A percentile compares a stretch with the other conserved stretches of the same genome.
Conservation (phyloP, 805 yeast species). For the Monosporozyma servazzii region DNA sequence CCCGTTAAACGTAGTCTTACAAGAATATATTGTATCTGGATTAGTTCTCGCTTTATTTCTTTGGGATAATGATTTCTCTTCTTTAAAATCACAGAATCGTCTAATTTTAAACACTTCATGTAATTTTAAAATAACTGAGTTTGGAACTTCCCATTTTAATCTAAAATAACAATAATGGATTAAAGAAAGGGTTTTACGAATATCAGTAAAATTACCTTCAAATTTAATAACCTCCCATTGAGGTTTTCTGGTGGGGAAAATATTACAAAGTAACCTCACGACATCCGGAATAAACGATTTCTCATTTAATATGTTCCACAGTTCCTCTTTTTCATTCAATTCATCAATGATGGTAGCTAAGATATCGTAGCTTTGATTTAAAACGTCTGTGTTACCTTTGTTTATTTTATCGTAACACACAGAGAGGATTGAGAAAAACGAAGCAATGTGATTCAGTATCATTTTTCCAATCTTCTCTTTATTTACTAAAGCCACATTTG, state of each 20-base stretch:
- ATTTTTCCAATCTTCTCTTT: slow-evolving; percentile 11
- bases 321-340: slow-evolving; percentile 2
- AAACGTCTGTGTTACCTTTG: slow-evolving; percentile 2
- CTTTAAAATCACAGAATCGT: slow-evolving; percentile 22
- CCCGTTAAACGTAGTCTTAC: slow-evolving; percentile 16
- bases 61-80: slow-evolving; percentile 10
- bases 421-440: slow-evolving; percentile 22
- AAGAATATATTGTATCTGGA: slow-evolving; percentile 1
- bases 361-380: slow-evolving; percentile 16
- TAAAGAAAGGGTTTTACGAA: slow-evolving; percentile 13
- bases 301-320: slow-evolving; percentile 18
- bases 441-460: slow-evolving; percentile 19
- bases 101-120: slow-evolving; percentile 20
- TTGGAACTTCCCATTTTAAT: slow-evolving; percentile 30
- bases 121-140: slow-evolving; percentile 41
- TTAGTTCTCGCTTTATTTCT: slow-evolving; percentile 6
- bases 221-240: slow-evolving; percentile 19
- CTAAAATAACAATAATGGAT: slow-evolving; percentile 14
- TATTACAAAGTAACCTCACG: slow-evolving; percentile 9
- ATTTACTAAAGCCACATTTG: slow-evolving; percentile 10
- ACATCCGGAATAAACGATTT: slow-evolving; percentile 13
- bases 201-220: slow-evolving; percentile 6
- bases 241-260: slow-evolving; percentile 14
- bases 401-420: slow-evolving; percentile 8
- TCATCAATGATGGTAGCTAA: slow-evolving; percentile 12